Evolutionary conservation across 1,284 basidiomycete genomes (phyloP).

Genomic region (Cerrena zonata): DNA sequence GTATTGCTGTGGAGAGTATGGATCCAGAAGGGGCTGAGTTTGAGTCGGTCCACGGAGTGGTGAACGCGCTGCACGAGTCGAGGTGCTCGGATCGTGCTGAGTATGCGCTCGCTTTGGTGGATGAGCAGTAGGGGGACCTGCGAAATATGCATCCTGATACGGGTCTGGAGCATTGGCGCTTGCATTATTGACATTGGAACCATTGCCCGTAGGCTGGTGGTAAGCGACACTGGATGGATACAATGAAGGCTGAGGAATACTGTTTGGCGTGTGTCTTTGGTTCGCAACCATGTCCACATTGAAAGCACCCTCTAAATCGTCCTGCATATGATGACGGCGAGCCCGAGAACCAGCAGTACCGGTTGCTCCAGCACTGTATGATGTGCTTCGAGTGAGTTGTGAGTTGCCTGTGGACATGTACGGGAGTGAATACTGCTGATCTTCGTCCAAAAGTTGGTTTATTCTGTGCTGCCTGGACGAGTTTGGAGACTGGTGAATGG

Average conservation of each 20-base stretch:
- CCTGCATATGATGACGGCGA: constrained; percentile 42
- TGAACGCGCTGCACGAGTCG: constrained; percentile 49
- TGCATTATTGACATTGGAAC: constrained; percentile 24
- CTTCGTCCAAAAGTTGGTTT: constrained; percentile 59
- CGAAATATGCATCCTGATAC: constrained; percentile 64
- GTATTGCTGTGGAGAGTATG: constrained; percentile 61
- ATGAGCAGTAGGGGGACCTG: constrained; percentile 36
- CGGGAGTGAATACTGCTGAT: constrained; percentile 46
- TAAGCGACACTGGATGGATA: constrained; percentile 57
- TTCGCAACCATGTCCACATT: constrained; percentile 41
- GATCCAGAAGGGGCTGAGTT: constrained; percentile 48
- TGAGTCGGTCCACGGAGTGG: constrained; percentile 48
- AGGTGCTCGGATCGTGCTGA: constrained; percentile 43
- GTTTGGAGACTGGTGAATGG: constrained; percentile 28
- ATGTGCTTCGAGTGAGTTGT: constrained; percentile 56
- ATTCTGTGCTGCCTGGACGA: constrained; percentile 55
- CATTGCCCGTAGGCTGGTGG: constrained; percentile 33
- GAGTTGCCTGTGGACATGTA: constrained; percentile 47
- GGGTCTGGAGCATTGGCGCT: constrained; percentile 37
- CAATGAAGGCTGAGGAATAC: constrained; percentile 41
- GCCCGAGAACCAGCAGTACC: constrained; percentile 27
- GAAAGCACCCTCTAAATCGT: constrained; percentile 69
- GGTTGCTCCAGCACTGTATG: constrained; percentile 39
- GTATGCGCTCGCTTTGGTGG: constrained; percentile 53
- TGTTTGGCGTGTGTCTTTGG: constrained; percentile 31